phyloP scores from a whole-genome alignment of 176 grass and related monocot species.

The Phyllostachys edulis region DNA sequence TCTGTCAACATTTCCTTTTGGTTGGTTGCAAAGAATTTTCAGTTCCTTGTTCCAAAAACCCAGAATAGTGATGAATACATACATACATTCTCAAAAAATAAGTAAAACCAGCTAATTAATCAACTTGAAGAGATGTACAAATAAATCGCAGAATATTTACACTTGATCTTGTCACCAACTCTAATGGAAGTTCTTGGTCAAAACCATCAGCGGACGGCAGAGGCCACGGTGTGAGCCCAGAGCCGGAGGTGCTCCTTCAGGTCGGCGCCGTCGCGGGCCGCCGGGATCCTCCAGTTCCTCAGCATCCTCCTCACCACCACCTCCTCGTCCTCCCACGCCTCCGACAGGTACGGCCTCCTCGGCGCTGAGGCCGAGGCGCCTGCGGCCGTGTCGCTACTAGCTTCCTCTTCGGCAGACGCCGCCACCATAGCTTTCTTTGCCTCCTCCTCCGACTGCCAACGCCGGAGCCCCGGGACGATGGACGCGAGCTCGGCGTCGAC shows the following conservation, averaged over 20 bases:
- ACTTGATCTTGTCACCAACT: conserved; percentile 13
- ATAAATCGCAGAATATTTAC: conserved; percentile 35
- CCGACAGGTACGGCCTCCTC: conserved; percentile 76
- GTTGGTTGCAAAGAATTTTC: background rate
- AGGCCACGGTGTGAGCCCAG: conserved; percentile 93
- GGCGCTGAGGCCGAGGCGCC: background rate
- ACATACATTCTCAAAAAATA: background rate
- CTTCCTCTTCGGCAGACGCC: conserved; percentile 16
- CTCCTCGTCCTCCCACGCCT: conserved; percentile 73
- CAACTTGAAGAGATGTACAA: background rate
- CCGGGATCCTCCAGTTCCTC: conserved; percentile 54
- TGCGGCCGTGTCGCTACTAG: background rate
- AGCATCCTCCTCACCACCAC: conserved; percentile 52
- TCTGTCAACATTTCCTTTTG: background rate
- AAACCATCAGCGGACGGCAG: conserved; percentile 53
- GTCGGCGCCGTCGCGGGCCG: conserved; percentile 33
- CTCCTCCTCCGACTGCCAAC: conserved; percentile 24
- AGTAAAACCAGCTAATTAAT: background rate
- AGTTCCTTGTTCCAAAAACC: background rate
- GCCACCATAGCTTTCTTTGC: background rate
- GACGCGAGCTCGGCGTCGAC: conserved; percentile 58
- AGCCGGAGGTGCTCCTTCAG: conserved; percentile 74
- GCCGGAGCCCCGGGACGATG: conserved; percentile 69
- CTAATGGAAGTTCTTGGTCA: background rate
- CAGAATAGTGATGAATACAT: background rate